Percentiles rank a stretch among this genome's conserved stretches.
These are phyloP conservation scores for Dillenia suffruticosa DNA, from an alignment of 164 flowering plant genomes.

Conservation along the genomic window DNA sequence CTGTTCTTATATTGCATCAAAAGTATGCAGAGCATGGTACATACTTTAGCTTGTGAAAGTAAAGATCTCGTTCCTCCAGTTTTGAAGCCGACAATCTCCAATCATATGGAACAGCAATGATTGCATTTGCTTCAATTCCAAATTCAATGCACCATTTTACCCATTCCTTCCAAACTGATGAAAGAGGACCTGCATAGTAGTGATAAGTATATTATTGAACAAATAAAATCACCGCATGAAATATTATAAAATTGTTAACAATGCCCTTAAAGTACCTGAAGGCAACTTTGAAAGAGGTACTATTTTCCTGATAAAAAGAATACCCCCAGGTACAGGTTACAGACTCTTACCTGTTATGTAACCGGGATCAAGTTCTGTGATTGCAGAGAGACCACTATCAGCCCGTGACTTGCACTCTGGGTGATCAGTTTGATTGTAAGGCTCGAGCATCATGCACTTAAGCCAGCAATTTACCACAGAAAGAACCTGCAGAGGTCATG, in stretches of 20 bases:
- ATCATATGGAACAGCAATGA: slow-evolving; percentile 93
- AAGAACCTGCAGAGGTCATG: slow-evolving; percentile 58
- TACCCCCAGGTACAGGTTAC: not conserved
- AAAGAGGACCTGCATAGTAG: slow-evolving; percentile 73
- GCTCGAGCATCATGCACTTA: slow-evolving; percentile 91
- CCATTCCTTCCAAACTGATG: slow-evolving; percentile 99
- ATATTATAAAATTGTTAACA: no score
- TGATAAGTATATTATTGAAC: no score
- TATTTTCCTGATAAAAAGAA: no score
- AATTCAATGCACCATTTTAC: slow-evolving; percentile 97
- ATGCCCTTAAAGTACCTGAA: no score
- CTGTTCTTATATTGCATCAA: no score
- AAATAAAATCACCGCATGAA: no score
- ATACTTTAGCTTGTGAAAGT: slow-evolving; percentile 95
- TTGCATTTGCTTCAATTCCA: slow-evolving; percentile 95
- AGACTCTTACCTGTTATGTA: slow-evolving; percentile 73
- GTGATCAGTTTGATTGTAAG: slow-evolving; percentile 94
- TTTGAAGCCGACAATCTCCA: slow-evolving; percentile 95
- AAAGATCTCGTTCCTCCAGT: slow-evolving; percentile 98
- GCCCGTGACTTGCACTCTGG: slow-evolving; percentile 97
- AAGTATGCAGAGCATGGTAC: not conserved
- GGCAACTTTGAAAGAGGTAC: no score
- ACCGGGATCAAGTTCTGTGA: slow-evolving; percentile 97
- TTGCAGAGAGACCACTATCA: slow-evolving; percentile 97
- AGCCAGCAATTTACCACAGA: slow-evolving; percentile 99